These are phyloP conservation scores for Lachnellula cervina DNA, from an alignment of 2,329 filamentous ascomycete species.

Conservation along the genomic window DNA sequence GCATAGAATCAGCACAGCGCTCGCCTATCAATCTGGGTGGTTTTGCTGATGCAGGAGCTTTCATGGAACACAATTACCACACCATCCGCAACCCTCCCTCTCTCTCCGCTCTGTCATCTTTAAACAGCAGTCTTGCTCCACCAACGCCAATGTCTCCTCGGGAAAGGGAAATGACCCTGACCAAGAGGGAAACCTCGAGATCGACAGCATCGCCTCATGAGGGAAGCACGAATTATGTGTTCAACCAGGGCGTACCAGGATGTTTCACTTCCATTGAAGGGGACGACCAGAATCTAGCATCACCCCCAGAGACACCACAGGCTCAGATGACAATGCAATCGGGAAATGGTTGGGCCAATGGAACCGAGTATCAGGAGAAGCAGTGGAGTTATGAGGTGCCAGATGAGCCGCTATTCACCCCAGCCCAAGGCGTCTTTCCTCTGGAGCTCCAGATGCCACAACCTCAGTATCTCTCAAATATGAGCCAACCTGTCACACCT, in stretches of 20 bases:
- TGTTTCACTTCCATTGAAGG: slow-evolving; percentile 22
- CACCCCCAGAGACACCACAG: slow-evolving; percentile 29
- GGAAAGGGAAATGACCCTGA: slow-evolving; percentile 25
- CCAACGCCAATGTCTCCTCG: slow-evolving; percentile 31
- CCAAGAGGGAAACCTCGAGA: slow-evolving; percentile 18
- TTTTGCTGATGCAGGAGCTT: slow-evolving; percentile 23
- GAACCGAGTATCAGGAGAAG: slow-evolving; percentile 18
- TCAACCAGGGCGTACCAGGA: slow-evolving; percentile 17
- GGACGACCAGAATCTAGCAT: slow-evolving; percentile 23
- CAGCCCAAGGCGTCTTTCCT: slow-evolving; percentile 24
- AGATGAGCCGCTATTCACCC: slow-evolving; percentile 28
- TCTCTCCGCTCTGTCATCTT: slow-evolving; percentile 21
- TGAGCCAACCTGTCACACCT: slow-evolving; percentile 30
- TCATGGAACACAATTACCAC: slow-evolving; percentile 28
- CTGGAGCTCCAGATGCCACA: slow-evolving; percentile 27
- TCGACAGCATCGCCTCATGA: slow-evolving; percentile 26
- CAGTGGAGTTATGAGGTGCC: slow-evolving; percentile 24
- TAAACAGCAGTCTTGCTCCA: slow-evolving; percentile 30
- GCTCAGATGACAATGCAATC: slow-evolving; percentile 15
- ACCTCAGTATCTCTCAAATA: slow-evolving; percentile 20
- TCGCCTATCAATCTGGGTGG: slow-evolving; percentile 29
- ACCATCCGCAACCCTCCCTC: slow-evolving; percentile 21
- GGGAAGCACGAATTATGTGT: slow-evolving; percentile 21
- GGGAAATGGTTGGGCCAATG: slow-evolving; percentile 13
- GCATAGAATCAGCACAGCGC: slow-evolving; percentile 28